A percentile compares a stretch with the other conserved stretches of the same genome.
Evolutionary conservation across 495 filamentous ascomycete genomes (phyloP).

Genomic region (Glarea lozoyensis): DNA sequence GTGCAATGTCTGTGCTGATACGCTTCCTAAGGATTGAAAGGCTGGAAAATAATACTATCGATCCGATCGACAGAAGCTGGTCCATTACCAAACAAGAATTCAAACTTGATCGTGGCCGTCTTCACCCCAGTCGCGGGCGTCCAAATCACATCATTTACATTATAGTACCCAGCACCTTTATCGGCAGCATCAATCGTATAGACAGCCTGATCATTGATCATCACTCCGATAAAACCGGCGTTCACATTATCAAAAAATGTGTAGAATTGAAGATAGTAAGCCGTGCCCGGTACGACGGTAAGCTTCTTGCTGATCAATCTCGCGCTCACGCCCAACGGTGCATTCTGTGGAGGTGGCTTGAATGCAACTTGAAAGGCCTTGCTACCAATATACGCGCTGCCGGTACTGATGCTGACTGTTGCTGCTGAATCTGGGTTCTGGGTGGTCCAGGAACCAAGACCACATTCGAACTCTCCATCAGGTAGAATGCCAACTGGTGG

Average conservation of each 20-base stretch:
- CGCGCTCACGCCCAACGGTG: neutral
- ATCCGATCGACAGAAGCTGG: neutral
- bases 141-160: neutral
- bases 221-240: conserved; percentile 2
- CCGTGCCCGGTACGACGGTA: neutral
- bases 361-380: conserved; percentile 5
- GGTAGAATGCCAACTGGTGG: conserved; percentile 3
- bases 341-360: neutral
- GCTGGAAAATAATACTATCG: neutral
- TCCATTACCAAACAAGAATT: neutral
- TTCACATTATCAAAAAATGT: neutral
- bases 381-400: neutral
- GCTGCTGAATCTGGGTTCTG: conserved; percentile 12
- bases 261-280: neutral
- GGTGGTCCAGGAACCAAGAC: conserved; percentile 11
- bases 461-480: conserved; percentile 22
- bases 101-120: neutral
- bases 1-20: no score
- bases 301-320: neutral
- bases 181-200: neutral
- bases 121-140: neutral
- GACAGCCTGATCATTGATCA: neutral
- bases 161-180: neutral
- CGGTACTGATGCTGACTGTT: conserved; percentile 3
- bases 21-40: neutral